These are phyloP conservation scores for Periconia sp. DNA, from an alignment of 2,329 filamentous ascomycete genomes.

Conservation along the genomic window DNA sequence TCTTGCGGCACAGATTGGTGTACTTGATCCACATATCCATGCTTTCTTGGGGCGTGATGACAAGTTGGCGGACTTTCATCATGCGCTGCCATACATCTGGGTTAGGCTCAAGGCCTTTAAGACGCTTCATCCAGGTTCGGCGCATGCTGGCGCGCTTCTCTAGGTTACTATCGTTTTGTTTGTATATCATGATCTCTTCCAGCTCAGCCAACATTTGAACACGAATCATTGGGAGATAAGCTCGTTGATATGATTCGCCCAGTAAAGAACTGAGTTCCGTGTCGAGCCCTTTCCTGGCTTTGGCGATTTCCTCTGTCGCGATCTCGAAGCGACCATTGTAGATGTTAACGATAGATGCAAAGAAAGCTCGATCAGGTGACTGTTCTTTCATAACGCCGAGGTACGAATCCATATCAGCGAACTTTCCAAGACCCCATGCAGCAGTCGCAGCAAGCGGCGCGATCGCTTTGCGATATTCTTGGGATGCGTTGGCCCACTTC, in stretches of 20 bases:
- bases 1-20: conserved; percentile 96
- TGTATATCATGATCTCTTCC: conserved; percentile 97
- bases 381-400: conserved; percentile 90
- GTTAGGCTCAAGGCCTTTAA: conserved; percentile 94
- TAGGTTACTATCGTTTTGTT: conserved; percentile 77
- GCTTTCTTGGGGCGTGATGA: conserved; percentile 89
- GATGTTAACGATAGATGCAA: conserved; percentile 91
- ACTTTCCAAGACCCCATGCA: conserved; percentile 94
- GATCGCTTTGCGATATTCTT: conserved; percentile 86
- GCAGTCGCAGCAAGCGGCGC: conserved; percentile 92
- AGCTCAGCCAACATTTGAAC: conserved; percentile 99
- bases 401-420: conserved; percentile 98
- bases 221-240: conserved; percentile 95
- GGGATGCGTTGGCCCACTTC: conserved; percentile 87
- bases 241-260: conserved; percentile 97
- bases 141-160: conserved; percentile 91
- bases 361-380: conserved; percentile 95
- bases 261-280: conserved; percentile 93
- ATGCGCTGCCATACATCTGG: conserved; percentile 98
- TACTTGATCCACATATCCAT: conserved; percentile 99
- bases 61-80: conserved; percentile 89
- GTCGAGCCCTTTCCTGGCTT: conserved; percentile 89
- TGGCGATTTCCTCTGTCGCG: conserved; percentile 83
- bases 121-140: conserved; percentile 89
- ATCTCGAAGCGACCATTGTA: conserved; percentile 96